phyloP scores from a whole-genome alignment of 768 basidiomycete genomes.

The Boletus pseudopeckii region DNA sequence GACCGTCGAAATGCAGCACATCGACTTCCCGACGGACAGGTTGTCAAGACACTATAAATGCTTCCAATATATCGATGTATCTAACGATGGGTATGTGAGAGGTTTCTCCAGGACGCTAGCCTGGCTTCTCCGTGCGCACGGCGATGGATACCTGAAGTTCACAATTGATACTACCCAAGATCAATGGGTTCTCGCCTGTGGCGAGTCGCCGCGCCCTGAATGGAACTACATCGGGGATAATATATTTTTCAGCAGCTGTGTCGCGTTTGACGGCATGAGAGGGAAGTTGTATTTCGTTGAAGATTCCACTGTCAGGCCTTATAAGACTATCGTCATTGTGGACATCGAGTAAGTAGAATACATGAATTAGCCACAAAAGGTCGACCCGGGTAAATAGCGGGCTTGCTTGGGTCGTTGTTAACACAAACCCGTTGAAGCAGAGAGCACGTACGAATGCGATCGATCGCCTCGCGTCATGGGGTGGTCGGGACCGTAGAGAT shows the following conservation, averaged over 20 bases:
- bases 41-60: no score
- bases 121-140: no score
- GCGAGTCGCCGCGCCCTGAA: neutral
- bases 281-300: neutral
- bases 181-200: neutral
- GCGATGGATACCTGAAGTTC: no score
- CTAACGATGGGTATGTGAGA: neutral
- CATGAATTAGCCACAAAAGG: no score
- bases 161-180: constrained; percentile 3
- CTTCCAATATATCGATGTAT: neutral
- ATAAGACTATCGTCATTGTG: neutral
- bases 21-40: neutral
- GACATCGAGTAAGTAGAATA: neutral
- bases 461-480: no score
- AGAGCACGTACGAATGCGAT: no score
- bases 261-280: neutral
- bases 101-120: neutral
- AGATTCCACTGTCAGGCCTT: no score
- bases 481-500: neutral
- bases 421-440: neutral
- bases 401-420: neutral
- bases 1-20: neutral
- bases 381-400: neutral
- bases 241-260: no score
- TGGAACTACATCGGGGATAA: neutral